phyloP scores from a whole-genome alignment of 768 basidiomycete species.

The Mycena kentingensis region DNA sequence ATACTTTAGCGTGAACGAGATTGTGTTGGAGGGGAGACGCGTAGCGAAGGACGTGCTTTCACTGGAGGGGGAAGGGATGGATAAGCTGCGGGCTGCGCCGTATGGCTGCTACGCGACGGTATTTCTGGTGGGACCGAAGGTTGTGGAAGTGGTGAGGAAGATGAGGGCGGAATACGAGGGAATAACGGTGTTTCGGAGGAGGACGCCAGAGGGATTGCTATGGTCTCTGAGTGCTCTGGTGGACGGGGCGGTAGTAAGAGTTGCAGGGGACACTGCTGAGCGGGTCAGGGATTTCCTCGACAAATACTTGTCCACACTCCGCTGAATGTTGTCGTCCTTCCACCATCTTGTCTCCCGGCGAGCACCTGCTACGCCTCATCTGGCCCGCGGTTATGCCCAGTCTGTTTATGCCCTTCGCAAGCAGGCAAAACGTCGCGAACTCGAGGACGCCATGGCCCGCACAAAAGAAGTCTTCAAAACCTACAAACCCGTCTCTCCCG shows the following conservation, averaged over 20 bases:
- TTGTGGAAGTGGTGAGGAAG: constrained; percentile 46
- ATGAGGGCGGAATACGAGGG: constrained; percentile 52
- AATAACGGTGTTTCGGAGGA: constrained; percentile 66
- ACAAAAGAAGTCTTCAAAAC: constrained; percentile 73
- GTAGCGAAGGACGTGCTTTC: constrained; percentile 79
- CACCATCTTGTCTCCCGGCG: constrained; percentile 2
- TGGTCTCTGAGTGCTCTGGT: constrained; percentile 79
- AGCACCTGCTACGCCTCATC: neutral
- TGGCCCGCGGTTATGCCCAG: constrained; percentile 39
- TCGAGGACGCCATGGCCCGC: constrained; percentile 49
- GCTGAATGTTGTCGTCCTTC: constrained; percentile 18
- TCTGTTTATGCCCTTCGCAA: constrained; percentile 31
- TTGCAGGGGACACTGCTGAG: constrained; percentile 79
- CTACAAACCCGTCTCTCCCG: constrained; percentile 86
- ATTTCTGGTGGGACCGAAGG: constrained; percentile 72
- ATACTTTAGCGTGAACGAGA: constrained; percentile 85
- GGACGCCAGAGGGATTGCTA: constrained; percentile 60
- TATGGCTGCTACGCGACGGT: constrained; percentile 92
- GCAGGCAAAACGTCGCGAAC: constrained; percentile 37
- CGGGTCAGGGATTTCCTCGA: constrained; percentile 71
- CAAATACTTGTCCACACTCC: neutral
- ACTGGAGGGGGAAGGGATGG: constrained; percentile 55
- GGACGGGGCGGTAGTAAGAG: constrained; percentile 62
- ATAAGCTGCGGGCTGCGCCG: constrained; percentile 69
- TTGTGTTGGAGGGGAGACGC: constrained; percentile 64